Base-by-base conservation (phyloP, 2,329 filamentous ascomycete species). In the Xylaria sp. region DNA sequence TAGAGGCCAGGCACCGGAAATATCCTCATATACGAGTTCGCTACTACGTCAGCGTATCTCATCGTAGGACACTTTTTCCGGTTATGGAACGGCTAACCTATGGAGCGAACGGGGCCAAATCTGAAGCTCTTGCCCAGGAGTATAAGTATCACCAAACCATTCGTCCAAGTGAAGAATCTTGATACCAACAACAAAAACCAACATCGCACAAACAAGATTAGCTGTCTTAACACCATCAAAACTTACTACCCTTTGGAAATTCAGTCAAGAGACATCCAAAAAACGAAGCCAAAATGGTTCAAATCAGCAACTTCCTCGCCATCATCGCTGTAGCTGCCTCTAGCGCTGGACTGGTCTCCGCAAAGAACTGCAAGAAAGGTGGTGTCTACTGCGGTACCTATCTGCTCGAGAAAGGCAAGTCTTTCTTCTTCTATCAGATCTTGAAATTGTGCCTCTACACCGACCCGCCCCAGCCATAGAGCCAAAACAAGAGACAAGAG, bases 361-460 rank as follows among this genome's bases (percentile, higher is more conserved):
- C 51, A 4, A 56, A 59, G 38, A 57, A 52, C 56, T 62, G 62
- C 51, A 19, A 29, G 1, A 46, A 8, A 8, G 62, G 62, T 23
- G 54, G 62, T 23, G 25, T 62, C 7, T 64, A 64, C 59, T 64
- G 62, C 41, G 62, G 62, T 38, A 29, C 6, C 6, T 31, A 53
- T 29, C 59, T 64, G 3, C 59, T 56, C 6, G 3, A 46, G 3
- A 55, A 27, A 33, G 62, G 62, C 59, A 62, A 46, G 33, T 29
- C 48, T 35, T 1, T 9, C 25, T 25, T 6, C 19, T 11, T 44
- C 29, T 10, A 5, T 46, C 27, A 27, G 2, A 48, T 29, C n/a
- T 52, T 21, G 9, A 5, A 33, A 21, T 31, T 25, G 27, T 21
- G 7, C 2, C 9, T 7, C 17, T 48, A 1, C 9, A 15, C 11